phyloP scores from a whole-genome alignment of 1,284 basidiomycete genomes.

The Malassezia equina region DNA sequence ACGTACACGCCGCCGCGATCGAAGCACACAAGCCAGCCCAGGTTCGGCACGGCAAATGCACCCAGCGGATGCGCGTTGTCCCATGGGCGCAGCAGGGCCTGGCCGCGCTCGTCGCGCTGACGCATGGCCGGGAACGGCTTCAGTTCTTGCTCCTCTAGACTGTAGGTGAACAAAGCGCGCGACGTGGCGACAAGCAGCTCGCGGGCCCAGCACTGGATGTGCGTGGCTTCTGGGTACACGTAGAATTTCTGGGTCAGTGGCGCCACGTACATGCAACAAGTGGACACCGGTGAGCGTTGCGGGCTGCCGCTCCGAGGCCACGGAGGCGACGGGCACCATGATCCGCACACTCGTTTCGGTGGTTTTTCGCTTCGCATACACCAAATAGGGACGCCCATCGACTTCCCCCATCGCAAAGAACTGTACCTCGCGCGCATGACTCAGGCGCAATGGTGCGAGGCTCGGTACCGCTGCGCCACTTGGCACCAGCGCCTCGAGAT shows the following conservation, averaged over 20 bases:
- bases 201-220: conserved; percentile 78
- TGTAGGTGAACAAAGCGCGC: conserved; percentile 88
- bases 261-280: neutral
- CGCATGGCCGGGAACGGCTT: conserved; percentile 59
- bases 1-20: conserved; percentile 76
- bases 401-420: conserved; percentile 88
- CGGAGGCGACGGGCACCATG: conserved; percentile 77
- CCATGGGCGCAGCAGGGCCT: conserved; percentile 61
- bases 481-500: conserved; percentile 88
- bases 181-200: conserved; percentile 82
- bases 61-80: conserved; percentile 70
- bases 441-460: conserved; percentile 65
- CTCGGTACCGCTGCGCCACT: conserved; percentile 57
- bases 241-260: conserved; percentile 12
- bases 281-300: conserved; percentile 2
- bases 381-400: conserved; percentile 70
- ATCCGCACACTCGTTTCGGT: conserved; percentile 83
- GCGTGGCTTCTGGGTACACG: conserved; percentile 60
- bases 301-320: conserved; percentile 46
- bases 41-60: conserved; percentile 69
- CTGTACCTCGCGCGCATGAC: conserved; percentile 75
- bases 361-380: conserved; percentile 91
- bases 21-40: conserved; percentile 85
- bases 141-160: conserved; percentile 66
- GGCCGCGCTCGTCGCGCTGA: conserved; percentile 59